These are phyloP conservation scores for Suillus discolor DNA, from an alignment of 768 basidiomycete species.

Conservation along the genomic window DNA sequence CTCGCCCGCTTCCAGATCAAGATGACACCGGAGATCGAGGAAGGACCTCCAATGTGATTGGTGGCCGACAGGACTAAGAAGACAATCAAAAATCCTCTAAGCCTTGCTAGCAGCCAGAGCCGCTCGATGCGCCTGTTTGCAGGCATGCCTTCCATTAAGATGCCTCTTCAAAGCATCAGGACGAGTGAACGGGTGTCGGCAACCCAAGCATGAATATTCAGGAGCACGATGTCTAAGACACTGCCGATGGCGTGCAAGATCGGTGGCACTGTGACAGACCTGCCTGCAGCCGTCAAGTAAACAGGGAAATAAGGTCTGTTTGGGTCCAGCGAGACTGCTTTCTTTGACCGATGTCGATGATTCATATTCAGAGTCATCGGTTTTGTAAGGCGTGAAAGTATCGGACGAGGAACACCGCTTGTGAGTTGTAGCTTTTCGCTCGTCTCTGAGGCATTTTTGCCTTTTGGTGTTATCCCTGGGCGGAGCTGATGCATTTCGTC, in stretches of 20 bases:
- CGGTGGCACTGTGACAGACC: conserved; percentile 30
- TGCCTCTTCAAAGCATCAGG: conserved; percentile 36
- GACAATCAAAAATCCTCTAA: neutral
- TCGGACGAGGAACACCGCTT: neutral
- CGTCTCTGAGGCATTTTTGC: conserved; percentile 10
- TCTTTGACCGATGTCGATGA: conserved; percentile 3
- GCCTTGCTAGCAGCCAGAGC: conserved; percentile 11
- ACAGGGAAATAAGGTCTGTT: conserved; percentile 26
- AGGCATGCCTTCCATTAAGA: conserved; percentile 29
- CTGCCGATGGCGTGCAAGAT: conserved; percentile 30
- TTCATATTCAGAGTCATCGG: neutral
- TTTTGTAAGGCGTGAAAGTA: too few relatives aligned
- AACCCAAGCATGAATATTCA: conserved; percentile 24
- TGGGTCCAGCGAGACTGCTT: neutral
- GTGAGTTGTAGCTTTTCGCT: neutral
- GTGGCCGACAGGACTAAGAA: neutral
- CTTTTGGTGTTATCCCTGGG: conserved; percentile 8
- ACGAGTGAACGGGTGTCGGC: conserved; percentile 31
- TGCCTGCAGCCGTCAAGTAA: conserved; percentile 26
- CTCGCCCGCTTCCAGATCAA: neutral
- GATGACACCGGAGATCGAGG: neutral
- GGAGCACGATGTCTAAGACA: conserved; percentile 32
- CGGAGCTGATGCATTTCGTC: neutral
- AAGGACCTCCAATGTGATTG: neutral
- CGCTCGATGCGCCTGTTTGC: conserved; percentile 26